Percentiles rank a stretch among this genome's conserved stretches.
Conservation (phyloP, 352 stramenopile genomes). For the Phytophthora ohioensis region DNA sequence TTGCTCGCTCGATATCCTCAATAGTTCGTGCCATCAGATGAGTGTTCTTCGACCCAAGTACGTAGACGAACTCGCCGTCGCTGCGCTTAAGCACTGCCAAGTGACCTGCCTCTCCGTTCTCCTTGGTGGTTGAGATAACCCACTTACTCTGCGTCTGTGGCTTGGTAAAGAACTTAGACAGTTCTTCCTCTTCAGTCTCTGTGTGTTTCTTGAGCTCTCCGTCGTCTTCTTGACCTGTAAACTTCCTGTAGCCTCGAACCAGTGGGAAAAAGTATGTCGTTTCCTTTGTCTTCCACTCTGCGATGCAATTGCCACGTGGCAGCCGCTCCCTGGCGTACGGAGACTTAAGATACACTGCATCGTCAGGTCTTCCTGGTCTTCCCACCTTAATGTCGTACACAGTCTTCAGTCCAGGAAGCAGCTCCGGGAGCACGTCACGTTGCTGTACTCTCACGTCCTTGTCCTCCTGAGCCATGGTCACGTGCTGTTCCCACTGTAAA, state of each 20-base stretch:
- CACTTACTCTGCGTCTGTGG: constrained; percentile 50
- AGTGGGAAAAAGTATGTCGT: constrained; percentile 56
- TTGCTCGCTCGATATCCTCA: constrained; percentile 58
- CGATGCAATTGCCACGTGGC: constrained; percentile 80
- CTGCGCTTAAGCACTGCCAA: constrained; percentile 73
- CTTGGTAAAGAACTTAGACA: constrained; percentile 86
- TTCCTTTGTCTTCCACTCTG: constrained; percentile 41
- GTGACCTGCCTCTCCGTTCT: constrained; percentile 83
- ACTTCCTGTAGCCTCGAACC: constrained; percentile 81
- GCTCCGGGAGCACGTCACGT: constrained; percentile 46
- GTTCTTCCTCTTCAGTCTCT: constrained; percentile 37
- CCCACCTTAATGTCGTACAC: constrained; percentile 76
- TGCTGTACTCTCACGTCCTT: constrained; percentile 54
- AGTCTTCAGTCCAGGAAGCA: constrained; percentile 44
- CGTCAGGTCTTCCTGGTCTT: constrained; percentile 67
- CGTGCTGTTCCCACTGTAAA: constrained; percentile 53
- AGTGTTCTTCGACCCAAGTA: constrained; percentile 86
- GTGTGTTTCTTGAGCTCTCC: constrained; percentile 52
- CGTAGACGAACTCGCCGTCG: constrained; percentile 74
- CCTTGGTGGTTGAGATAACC: constrained; percentile 81
- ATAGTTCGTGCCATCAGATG: constrained; percentile 63
- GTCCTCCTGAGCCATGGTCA: constrained; percentile 39
- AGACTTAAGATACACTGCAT: constrained; percentile 72
- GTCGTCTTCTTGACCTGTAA: constrained; percentile 85
- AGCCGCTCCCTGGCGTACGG: constrained; percentile 74